A percentile compares a stretch with the other conserved stretches of the same genome.
Evolutionary conservation across 1,284 basidiomycete species (phyloP).

Genomic region (Cerrena zonata): DNA sequence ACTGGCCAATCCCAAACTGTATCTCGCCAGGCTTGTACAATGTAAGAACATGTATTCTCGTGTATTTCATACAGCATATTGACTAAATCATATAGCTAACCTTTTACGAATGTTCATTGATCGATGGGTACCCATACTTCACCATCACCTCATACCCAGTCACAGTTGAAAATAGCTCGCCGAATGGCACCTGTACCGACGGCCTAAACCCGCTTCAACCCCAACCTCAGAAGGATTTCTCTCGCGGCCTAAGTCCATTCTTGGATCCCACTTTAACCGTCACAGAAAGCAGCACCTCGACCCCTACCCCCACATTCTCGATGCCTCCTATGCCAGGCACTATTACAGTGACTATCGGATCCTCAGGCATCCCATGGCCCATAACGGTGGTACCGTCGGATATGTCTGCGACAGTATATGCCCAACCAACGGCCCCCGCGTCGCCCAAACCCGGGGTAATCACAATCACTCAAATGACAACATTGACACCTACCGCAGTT

Average conservation of each 20-base stretch:
- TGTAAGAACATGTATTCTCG: constrained; percentile 24
- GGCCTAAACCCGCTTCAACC: constrained; percentile 29
- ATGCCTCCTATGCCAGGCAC: neutral
- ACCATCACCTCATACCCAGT: constrained; percentile 42
- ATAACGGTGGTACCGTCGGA: constrained; percentile 4
- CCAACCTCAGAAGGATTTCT: constrained; percentile 31
- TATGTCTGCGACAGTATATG: constrained; percentile 1
- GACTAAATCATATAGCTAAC: constrained; percentile 34
- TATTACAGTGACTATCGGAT: neutral
- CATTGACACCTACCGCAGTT: neutral
- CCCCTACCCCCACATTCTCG: neutral
- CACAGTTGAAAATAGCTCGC: constrained; percentile 31
- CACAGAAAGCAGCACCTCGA: neutral
- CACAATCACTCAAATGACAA: neutral
- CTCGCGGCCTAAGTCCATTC: constrained; percentile 20
- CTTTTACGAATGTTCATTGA: constrained; percentile 41
- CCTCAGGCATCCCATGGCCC: constrained; percentile 2
- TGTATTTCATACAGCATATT: neutral
- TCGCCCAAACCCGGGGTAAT: constrained; percentile 2
- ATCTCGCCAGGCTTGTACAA: constrained; percentile 44
- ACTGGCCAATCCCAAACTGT: constrained; percentile 40
- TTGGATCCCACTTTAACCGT: constrained; percentile 8
- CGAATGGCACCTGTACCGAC: constrained; percentile 22
- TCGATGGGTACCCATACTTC: constrained; percentile 34
- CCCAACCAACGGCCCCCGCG: neutral